Evolutionary conservation across 768 basidiomycete genomes (phyloP).

Genomic region (Kwoniella pini): DNA sequence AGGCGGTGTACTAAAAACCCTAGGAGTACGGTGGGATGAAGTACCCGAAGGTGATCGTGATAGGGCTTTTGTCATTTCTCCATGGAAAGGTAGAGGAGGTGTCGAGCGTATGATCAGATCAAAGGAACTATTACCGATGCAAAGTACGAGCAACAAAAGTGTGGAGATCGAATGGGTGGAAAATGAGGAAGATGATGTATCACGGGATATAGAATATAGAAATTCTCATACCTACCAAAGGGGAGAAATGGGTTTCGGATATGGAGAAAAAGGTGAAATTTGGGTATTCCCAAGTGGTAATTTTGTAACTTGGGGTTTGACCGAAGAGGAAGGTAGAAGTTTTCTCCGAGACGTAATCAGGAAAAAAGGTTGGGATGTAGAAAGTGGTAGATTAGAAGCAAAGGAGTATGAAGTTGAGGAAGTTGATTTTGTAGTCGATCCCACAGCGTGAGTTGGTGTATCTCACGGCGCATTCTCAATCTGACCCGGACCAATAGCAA

Average conservation of each 20-base stretch:
- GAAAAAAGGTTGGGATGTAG: slow-evolving; percentile 60
- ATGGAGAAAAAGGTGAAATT: slow-evolving; percentile 65
- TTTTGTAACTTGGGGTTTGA: slow-evolving; percentile 87
- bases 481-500: no score
- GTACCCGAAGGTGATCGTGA: slow-evolving; percentile 51
- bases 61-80: slow-evolving; percentile 46
- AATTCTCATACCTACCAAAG: not conserved
- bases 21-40: slow-evolving; percentile 49
- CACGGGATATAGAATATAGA: slow-evolving; percentile 19
- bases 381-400: slow-evolving; percentile 67
- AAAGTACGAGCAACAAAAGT: not conserved
- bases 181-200: slow-evolving; percentile 57
- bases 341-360: slow-evolving; percentile 69
- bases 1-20: slow-evolving; percentile 34
- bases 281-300: slow-evolving; percentile 87
- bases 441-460: slow-evolving; percentile 83
- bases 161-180: slow-evolving; percentile 63
- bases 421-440: slow-evolving; percentile 88
- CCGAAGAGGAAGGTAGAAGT: slow-evolving; percentile 68
- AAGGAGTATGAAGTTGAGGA: slow-evolving; percentile 74
- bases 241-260: slow-evolving; percentile 38
- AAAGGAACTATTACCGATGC: slow-evolving; percentile 28
- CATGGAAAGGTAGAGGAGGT: slow-evolving; percentile 48
- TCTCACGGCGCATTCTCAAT: no score
- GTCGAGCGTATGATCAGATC: slow-evolving; percentile 34